Conservation (phyloP, 768 basidiomycete species). For the Calocera viscosa region DNA sequence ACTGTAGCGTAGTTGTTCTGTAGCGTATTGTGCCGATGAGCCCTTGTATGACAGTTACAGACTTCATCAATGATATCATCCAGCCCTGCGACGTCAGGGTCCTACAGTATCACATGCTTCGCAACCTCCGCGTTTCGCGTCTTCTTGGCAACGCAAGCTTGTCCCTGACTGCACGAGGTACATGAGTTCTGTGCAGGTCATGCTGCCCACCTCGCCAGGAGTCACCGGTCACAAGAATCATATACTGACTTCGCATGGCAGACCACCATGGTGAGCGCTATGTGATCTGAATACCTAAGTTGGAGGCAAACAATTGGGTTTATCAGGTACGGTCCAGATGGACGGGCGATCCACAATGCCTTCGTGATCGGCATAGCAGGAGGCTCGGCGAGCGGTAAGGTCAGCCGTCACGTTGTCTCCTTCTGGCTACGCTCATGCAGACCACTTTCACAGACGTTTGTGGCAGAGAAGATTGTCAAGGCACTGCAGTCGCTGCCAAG, state of each 20-base stretch:
- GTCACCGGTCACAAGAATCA: constrained; percentile 47
- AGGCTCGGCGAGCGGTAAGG: constrained; percentile 82
- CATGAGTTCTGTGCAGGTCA: background rate
- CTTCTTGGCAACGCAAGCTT: too few species aligned
- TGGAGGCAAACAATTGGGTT: background rate
- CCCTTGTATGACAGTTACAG: too few species aligned
- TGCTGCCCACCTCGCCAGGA: constrained; percentile 1
- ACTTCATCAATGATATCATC: too few species aligned
- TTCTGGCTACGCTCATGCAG: background rate
- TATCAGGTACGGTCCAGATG: constrained; percentile 60
- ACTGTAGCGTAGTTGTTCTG: constrained; percentile 20
- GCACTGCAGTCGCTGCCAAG: constrained; percentile 72
- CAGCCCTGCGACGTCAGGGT: too few species aligned
- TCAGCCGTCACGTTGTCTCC: constrained; percentile 23
- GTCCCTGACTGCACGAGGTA: background rate
- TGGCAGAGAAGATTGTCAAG: constrained; percentile 68
- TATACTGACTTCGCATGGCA: constrained; percentile 68
- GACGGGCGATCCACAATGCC: constrained; percentile 53
- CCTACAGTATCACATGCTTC: too few species aligned
- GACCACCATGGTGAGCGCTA: constrained; percentile 59
- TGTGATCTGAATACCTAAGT: constrained; percentile 12
- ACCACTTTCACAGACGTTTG: constrained; percentile 50
- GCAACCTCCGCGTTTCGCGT: too few species aligned
- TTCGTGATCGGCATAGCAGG: constrained; percentile 80
- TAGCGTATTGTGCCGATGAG: background rate